Evolutionary conservation across 2,329 filamentous ascomycete species (phyloP).

Genomic region (Aspergillus pseudotamarii): DNA sequence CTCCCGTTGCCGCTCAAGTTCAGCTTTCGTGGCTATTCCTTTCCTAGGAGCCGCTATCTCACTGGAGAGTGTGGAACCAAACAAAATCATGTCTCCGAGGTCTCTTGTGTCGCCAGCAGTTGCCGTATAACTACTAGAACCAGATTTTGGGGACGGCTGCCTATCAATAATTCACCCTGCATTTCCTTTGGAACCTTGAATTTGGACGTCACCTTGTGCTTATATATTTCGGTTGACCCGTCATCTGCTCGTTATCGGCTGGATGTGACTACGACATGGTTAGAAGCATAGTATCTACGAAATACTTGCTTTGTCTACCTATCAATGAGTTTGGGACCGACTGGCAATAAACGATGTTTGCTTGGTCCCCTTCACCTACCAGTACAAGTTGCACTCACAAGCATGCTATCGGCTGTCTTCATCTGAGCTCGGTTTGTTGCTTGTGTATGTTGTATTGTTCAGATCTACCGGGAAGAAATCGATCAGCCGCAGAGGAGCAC

Average conservation of each 20-base stretch:
- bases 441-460: conserved; percentile 12
- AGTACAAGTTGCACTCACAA: conserved; percentile 21
- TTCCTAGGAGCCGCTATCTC: neutral
- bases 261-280: neutral
- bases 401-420: conserved; percentile 22
- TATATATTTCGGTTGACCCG: neutral
- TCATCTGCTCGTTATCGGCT: neutral
- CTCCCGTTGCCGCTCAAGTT: neutral
- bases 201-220: neutral
- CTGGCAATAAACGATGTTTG: conserved; percentile 17
- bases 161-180: neutral
- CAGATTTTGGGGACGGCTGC: neutral
- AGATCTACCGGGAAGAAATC: conserved; percentile 4
- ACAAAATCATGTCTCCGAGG: neutral
- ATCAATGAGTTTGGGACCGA: neutral
- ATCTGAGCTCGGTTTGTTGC: conserved; percentile 17
- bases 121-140: conserved; percentile 1
- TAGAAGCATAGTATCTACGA: neutral
- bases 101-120: conserved; percentile 2
- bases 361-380: conserved; percentile 14
- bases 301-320: neutral
- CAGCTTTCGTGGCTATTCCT: neutral
- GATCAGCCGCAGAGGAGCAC: conserved; percentile 1
- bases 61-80: neutral
- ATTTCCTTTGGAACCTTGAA: neutral